Evolutionary conservation across 352 stramenopile genomes (phyloP).

Genomic region (Phytophthora pluvialis): DNA sequence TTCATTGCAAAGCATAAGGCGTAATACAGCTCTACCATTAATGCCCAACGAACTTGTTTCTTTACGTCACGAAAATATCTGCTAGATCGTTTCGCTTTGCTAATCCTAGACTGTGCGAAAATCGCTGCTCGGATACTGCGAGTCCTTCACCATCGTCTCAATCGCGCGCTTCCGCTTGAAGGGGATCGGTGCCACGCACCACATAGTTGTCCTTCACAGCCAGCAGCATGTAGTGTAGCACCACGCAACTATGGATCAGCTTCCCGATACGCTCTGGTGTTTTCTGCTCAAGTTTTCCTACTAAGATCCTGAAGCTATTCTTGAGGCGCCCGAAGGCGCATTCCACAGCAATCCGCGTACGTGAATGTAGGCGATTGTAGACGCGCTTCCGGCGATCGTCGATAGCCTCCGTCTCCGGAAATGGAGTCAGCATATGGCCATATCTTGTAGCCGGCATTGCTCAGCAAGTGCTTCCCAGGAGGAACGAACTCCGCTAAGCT

Average conservation of each 20-base stretch:
- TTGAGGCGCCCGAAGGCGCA: slow-evolving; percentile 23
- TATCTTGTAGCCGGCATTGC: slow-evolving; percentile 20
- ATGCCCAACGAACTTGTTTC: no score
- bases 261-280: slow-evolving; percentile 7
- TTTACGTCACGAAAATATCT: no score
- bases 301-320: slow-evolving; percentile 17
- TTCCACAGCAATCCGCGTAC: slow-evolving; percentile 22
- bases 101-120: no score
- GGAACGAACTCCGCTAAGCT: neutral
- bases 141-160: no score
- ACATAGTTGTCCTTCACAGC: neutral
- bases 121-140: no score
- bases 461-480: neutral
- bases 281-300: slow-evolving; percentile 1
- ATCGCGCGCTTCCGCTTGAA: no score
- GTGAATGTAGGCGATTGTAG: slow-evolving; percentile 17
- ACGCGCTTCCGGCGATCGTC: neutral
- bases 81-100: no score
- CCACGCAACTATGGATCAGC: slow-evolving; percentile 13
- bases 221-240: slow-evolving; percentile 21
- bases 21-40: no score
- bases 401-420: slow-evolving; percentile 2
- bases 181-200: no score
- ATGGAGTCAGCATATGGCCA: slow-evolving; percentile 18
- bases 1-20: no score